These are phyloP conservation scores for Backusella luteola DNA, from an alignment of 192 early-diverging fungal genomes.

Conservation along the genomic window DNA sequence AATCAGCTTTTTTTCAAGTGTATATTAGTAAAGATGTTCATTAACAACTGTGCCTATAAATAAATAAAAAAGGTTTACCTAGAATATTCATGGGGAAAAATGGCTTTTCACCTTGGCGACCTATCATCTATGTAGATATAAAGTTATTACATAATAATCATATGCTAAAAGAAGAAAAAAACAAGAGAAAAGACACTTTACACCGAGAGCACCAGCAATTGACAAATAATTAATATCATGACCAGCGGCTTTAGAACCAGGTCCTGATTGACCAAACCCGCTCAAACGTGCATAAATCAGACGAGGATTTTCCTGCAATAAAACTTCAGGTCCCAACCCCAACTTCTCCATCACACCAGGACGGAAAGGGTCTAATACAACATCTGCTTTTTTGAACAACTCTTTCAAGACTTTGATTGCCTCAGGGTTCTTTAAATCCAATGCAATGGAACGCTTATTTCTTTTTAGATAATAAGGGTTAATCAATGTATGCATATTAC, in stretches of 20 bases:
- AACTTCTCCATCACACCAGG: slow-evolving; percentile 70
- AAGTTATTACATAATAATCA: slow-evolving; percentile 1
- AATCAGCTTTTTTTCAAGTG: slow-evolving; percentile 46
- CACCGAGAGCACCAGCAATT: slow-evolving; percentile 59
- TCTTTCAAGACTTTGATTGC: slow-evolving; percentile 45
- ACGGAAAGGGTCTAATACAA: slow-evolving; percentile 66
- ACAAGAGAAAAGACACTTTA: slow-evolving; percentile 13
- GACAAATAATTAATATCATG: slow-evolving; percentile 72
- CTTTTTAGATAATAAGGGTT: slow-evolving; percentile 17
- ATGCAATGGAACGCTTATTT: slow-evolving; percentile 60
- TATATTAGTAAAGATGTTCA: background rate
- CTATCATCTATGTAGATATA: slow-evolving; percentile 38
- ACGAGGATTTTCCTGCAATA: slow-evolving; percentile 52
- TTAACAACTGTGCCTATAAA: background rate
- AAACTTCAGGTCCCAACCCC: slow-evolving; percentile 58
- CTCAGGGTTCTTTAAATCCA: slow-evolving; percentile 54
- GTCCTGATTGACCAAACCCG: slow-evolving; percentile 66
- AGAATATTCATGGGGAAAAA: slow-evolving; percentile 45
- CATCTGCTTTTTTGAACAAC: slow-evolving; percentile 51
- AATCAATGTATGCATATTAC: background rate
- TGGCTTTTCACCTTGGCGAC: slow-evolving; percentile 42
- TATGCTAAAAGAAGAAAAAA: background rate
- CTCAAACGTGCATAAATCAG: slow-evolving; percentile 63
- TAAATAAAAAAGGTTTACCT: slow-evolving; percentile 9
- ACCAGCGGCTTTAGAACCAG: slow-evolving; percentile 51